Base-by-base conservation (phyloP, 1,284 basidiomycete genomes). In the Microbotryum lychnidis-dioicae region DNA sequence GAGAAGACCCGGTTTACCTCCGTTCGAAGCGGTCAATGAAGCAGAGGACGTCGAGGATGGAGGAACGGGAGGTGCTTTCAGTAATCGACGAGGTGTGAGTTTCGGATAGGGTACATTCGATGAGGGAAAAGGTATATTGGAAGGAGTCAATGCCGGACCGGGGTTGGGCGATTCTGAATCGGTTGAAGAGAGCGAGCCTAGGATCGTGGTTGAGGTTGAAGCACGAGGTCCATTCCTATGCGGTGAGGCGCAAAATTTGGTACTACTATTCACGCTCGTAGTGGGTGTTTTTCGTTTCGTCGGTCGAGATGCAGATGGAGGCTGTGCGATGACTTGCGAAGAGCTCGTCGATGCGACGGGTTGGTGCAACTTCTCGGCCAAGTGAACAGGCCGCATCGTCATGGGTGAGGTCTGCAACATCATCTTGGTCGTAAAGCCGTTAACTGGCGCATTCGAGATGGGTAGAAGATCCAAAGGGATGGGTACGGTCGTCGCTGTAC, bases 1-100 rank as follows among this genome's bases (percentile, higher is more conserved):
- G 25, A 92, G 80, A 10, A 89, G 76, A 0, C 79, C 49, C 4
- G 55, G 23, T 6, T 64, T 61, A 18, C 18, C 47, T 2, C 2
- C 25, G 45, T 20, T 23, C 7, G 23, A 29, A 21, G 48, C 6
- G 52, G 56, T 16, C 2, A 51, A 10, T 4, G 51, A 29, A 48
- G 59, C 23, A 23, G 50, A 37, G 27, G 37, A 54, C 21, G 52
- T 25, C 18, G 52, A 51, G 37, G 54, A 37, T 33, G 49, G 44
- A 7, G 59, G 37, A 9, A 45, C 20, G 50, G 50, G 20, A 25
- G 54, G 50, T 10, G 37, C 37, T 42, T 42, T 42, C 9, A 10
- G 37, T 42, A 42, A 42, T 42, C 37, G 37, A 37, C 29, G 50
- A 18, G 57, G 51, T 14, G 42, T 5, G 9, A 31, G 45, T 16